These are phyloP conservation scores for Hippophae tibetana DNA, from an alignment of 306 rosid genomes.

Conservation along the genomic window DNA sequence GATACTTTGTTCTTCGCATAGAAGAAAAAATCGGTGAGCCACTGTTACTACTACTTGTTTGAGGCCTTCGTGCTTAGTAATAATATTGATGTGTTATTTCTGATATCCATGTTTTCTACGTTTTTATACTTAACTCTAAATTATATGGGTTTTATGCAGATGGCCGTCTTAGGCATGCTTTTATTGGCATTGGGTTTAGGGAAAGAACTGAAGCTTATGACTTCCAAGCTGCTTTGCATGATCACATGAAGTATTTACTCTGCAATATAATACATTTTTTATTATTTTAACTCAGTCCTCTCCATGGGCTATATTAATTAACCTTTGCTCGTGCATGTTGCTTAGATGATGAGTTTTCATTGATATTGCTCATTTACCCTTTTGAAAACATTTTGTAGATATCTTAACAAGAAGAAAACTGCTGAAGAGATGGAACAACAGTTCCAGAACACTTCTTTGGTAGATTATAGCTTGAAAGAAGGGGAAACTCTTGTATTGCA, in stretches of 20 bases:
- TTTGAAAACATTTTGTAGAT: conserved; percentile 35
- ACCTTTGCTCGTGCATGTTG: neutral
- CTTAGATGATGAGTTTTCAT: conserved; percentile 11
- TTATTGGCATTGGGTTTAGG: conserved; percentile 89
- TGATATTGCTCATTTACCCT: conserved; percentile 3
- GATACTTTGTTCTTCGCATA: conserved; percentile 93
- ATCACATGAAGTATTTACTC: conserved; percentile 77
- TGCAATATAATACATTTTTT: conserved; percentile 12
- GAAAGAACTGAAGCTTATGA: conserved; percentile 97
- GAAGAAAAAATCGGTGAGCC: conserved; percentile 93
- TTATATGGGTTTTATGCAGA: conserved; percentile 25
- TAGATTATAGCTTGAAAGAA: conserved; percentile 91
- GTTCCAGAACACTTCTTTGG: conserved; percentile 69
- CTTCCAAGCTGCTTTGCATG: conserved; percentile 95
- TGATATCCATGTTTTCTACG: neutral
- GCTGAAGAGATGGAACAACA: conserved; percentile 97
- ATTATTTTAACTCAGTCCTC: conserved; percentile 6
- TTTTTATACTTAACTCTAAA: neutral
- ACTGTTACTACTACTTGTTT: conserved; percentile 12
- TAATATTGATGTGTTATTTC: neutral
- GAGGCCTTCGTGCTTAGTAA: conserved; percentile 4
- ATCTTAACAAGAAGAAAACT: conserved; percentile 84
- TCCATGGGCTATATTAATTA: neutral
- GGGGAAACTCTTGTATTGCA: conserved; percentile 88
- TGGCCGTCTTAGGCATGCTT: conserved; percentile 93